phyloP scores from a whole-genome alignment of 2,329 filamentous ascomycete genomes.

The Coleophoma cylindrospora region DNA sequence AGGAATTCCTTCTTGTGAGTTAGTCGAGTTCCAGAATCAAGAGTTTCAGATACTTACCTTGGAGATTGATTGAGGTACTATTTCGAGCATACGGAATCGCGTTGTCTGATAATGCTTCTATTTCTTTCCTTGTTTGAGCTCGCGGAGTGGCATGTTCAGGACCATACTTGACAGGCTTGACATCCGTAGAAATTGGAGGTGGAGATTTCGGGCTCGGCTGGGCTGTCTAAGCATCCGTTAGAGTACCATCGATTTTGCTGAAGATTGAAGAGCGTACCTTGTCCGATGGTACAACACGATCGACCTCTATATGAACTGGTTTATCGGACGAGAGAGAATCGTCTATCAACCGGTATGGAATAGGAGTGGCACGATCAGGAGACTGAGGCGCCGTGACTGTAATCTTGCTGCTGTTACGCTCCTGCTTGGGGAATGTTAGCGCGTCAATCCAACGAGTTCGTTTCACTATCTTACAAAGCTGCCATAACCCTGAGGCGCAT shows the following conservation, averaged over 20 bases:
- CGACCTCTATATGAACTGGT: slow-evolving; percentile 9
- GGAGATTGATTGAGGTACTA: slow-evolving; percentile 69
- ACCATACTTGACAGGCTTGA: slow-evolving; percentile 62
- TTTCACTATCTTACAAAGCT: slow-evolving; percentile 60
- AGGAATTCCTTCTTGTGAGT: slow-evolving; percentile 24
- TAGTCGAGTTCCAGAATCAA: slow-evolving; percentile 17
- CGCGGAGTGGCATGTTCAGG: slow-evolving; percentile 70
- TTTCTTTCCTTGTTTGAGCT: slow-evolving; percentile 76
- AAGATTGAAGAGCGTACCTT: slow-evolving; percentile 18
- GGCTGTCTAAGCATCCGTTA: slow-evolving; percentile 12
- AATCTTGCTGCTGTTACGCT: slow-evolving; percentile 8
- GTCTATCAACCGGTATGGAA: slow-evolving; percentile 18
- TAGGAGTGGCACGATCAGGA: slow-evolving; percentile 24
- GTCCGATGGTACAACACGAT: slow-evolving; percentile 17
- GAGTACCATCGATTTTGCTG: neutral
- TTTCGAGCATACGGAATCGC: slow-evolving; percentile 47
- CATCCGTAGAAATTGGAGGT: slow-evolving; percentile 71
- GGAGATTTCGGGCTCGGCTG: slow-evolving; percentile 35
- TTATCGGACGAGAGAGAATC: neutral
- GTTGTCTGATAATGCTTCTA: slow-evolving; percentile 50
- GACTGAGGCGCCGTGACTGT: slow-evolving; percentile 5
- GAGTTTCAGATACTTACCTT: slow-evolving; percentile 47
- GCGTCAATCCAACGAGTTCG: neutral
- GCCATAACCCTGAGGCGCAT: slow-evolving; percentile 78
- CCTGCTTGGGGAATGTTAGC: slow-evolving; percentile 6